Conservation (phyloP, 306 rosid species). For the Ceratonia siliqua region DNA sequence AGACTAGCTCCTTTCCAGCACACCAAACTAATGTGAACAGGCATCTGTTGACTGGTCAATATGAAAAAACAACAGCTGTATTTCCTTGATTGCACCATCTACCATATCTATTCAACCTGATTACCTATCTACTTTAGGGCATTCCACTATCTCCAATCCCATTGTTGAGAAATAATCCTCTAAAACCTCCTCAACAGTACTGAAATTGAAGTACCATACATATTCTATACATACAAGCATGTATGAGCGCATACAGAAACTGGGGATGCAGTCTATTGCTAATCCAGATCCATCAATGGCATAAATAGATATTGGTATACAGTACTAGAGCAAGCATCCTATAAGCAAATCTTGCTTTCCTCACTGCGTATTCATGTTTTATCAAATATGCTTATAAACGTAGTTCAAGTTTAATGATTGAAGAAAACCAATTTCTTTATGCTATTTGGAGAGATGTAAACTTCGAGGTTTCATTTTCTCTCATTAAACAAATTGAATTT, state of each 20-base stretch:
- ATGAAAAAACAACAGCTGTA: neutral
- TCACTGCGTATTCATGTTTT: neutral
- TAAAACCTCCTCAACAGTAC: no score
- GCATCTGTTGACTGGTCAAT: neutral
- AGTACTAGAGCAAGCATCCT: neutral
- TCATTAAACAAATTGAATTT: neutral
- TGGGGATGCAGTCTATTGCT: conserved; percentile 9
- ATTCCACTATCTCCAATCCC: neutral
- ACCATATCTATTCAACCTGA: neutral
- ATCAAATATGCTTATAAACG: neutral
- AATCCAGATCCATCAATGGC: conserved; percentile 24
- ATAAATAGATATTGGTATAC: neutral
- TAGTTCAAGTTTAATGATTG: neutral
- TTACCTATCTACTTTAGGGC: neutral
- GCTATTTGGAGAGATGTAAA: neutral
- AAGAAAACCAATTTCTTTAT: no score
- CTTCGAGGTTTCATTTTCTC: neutral
- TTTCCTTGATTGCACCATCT: neutral
- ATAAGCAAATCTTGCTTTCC: neutral
- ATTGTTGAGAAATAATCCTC: neutral
- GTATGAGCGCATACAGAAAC: conserved; percentile 13
- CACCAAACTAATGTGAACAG: neutral
- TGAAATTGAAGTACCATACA: no score
- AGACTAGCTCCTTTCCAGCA: neutral
- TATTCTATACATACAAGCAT: no score